phyloP scores from a whole-genome alignment of 768 basidiomycete genomes.

The Leccinum fibrillosum region DNA sequence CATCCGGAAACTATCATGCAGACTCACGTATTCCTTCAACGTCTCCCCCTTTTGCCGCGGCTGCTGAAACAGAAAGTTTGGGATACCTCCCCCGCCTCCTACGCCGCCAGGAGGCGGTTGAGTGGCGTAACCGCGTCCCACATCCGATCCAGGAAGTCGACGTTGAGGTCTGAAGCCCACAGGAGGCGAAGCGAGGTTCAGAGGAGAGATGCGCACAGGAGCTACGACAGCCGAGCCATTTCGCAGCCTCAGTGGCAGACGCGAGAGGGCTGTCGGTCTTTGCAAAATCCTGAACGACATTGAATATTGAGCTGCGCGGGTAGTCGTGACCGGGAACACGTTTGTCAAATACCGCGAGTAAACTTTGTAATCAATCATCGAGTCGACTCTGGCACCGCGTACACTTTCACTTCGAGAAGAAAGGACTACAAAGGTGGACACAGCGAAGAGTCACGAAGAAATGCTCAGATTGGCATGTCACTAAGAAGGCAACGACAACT shows the following conservation, averaged over 20 bases:
- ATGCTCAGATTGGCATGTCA: no score
- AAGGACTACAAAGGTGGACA: no score
- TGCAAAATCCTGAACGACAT: conserved; percentile 6
- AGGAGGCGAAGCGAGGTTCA: background rate
- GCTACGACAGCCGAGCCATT: conserved; percentile 18
- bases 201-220: background rate
- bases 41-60: conserved; percentile 81
- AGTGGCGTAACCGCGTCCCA: conserved; percentile 43
- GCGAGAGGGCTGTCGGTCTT: conserved; percentile 8
- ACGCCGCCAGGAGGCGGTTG: conserved; percentile 41
- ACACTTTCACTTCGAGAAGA: no score
- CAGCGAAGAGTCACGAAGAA: no score
- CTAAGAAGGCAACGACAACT: no score
- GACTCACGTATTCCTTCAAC: conserved; percentile 70
- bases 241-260: conserved; percentile 17
- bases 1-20: conserved; percentile 7
- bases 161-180: background rate
- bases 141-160: background rate
- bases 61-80: conserved; percentile 53
- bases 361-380: no score
- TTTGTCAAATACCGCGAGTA: no score
- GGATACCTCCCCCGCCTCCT: conserved; percentile 41
- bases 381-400: no score
- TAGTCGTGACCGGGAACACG: no score
- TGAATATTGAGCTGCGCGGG: background rate